These are phyloP conservation scores for Fusarium oxysporum DNA, from an alignment of 2,329 filamentous ascomycete genomes.

Conservation along the genomic window DNA sequence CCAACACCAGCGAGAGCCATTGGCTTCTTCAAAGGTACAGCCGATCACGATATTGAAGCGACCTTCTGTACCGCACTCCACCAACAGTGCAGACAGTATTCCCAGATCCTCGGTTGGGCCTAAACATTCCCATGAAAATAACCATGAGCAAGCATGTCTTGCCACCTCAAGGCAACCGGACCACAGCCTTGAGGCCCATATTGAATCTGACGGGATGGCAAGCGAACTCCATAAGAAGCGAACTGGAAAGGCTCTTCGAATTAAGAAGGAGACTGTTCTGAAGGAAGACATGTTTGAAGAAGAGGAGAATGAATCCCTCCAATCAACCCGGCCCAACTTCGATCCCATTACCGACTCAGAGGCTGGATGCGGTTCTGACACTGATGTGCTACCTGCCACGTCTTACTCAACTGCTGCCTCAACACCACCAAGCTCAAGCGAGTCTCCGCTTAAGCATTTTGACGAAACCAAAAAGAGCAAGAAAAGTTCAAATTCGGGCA, in stretches of 20 bases:
- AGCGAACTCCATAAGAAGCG: constrained; percentile 92
- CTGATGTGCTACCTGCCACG: constrained; percentile 28
- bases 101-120: not conserved
- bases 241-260: constrained; percentile 82
- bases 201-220: constrained; percentile 89
- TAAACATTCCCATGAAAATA: constrained; percentile 82
- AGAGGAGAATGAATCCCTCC: constrained; percentile 83
- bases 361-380: constrained; percentile 34
- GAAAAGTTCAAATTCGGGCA: not conserved
- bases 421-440: constrained; percentile 42
- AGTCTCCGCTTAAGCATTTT: constrained; percentile 34
- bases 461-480: constrained; percentile 17
- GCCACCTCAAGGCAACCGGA: constrained; percentile 89
- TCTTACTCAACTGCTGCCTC: constrained; percentile 42
- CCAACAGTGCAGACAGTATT: not conserved
- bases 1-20: not conserved
- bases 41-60: constrained; percentile 24
- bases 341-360: constrained; percentile 27
- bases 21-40: not conserved
- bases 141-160: constrained; percentile 89
- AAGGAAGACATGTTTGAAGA: constrained; percentile 98
- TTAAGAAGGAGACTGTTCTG: constrained; percentile 86
- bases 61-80: not conserved
- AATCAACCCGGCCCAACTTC: constrained; percentile 67
- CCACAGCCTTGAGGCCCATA: constrained; percentile 84